These are phyloP conservation scores for Trichoderma afroharzianum DNA, from an alignment of 2,329 filamentous ascomycete species.

Conservation along the genomic window DNA sequence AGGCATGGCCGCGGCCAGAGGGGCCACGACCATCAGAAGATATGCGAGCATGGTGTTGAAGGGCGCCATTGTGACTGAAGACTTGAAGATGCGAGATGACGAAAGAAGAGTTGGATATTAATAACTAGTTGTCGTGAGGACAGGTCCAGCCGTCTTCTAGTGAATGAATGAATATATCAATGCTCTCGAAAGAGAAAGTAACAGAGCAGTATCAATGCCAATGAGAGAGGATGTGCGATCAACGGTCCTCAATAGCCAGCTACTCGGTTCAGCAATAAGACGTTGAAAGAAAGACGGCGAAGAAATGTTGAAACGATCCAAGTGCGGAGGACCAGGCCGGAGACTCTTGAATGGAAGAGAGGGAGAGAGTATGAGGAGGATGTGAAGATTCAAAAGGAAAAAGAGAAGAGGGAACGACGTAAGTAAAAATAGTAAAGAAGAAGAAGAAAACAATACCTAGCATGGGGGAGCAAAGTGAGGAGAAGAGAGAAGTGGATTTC, in stretches of 20 bases:
- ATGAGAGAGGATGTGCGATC: slow-evolving; percentile 28
- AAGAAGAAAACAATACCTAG: slow-evolving; percentile 23
- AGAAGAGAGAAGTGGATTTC: background rate
- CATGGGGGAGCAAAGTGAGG: slow-evolving; percentile 14
- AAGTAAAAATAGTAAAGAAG: slow-evolving; percentile 20
- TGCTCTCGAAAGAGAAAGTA: background rate
- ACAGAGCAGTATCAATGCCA: slow-evolving; percentile 4
- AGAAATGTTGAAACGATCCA: slow-evolving; percentile 3
- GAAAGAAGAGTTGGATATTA: background rate
- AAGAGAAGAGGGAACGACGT: slow-evolving; percentile 15
- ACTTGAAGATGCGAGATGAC: background rate
- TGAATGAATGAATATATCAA: background rate
- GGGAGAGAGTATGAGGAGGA: background rate
- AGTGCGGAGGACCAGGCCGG: slow-evolving; percentile 15
- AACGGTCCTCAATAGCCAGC: slow-evolving; percentile 31
- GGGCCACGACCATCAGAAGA: slow-evolving; percentile 24
- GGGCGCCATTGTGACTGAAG: slow-evolving; percentile 24
- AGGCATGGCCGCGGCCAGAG: slow-evolving; percentile 29
- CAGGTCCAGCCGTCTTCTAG: slow-evolving; percentile 12
- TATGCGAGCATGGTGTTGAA: slow-evolving; percentile 26
- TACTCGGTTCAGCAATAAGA: slow-evolving; percentile 22
- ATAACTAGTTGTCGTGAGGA: slow-evolving; percentile 1
- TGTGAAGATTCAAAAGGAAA: slow-evolving; percentile 1
- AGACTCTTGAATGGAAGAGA: slow-evolving; percentile 17
- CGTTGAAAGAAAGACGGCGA: slow-evolving; percentile 22